These are phyloP conservation scores for Leccinum truebloodii DNA, from an alignment of 768 basidiomycete species.

Conservation along the genomic window DNA sequence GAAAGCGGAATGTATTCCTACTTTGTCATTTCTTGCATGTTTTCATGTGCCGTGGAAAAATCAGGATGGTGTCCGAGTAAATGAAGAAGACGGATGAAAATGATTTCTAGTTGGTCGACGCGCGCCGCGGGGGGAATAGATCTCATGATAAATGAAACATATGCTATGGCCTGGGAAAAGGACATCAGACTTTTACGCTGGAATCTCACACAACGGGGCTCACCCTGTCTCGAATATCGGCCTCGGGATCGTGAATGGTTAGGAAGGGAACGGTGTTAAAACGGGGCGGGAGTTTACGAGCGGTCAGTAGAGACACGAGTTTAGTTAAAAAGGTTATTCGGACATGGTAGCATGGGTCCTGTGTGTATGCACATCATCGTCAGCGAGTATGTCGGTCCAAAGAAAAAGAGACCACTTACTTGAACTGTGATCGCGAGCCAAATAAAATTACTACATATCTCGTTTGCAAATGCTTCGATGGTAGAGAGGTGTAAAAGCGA, in stretches of 20 bases:
- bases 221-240: constrained; percentile 71
- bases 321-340: constrained; percentile 79
- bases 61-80: constrained; percentile 95
- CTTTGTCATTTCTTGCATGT: constrained; percentile 79
- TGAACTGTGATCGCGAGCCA: constrained; percentile 74
- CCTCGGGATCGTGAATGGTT: constrained; percentile 88
- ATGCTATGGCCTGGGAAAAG: neutral
- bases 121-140: constrained; percentile 33
- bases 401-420: constrained; percentile 41
- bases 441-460: constrained; percentile 63
- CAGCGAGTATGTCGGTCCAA: neutral
- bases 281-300: constrained; percentile 62
- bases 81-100: constrained; percentile 85
- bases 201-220: constrained; percentile 18
- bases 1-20: constrained; percentile 37
- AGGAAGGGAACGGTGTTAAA: constrained; percentile 89
- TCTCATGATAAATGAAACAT: too few relatives aligned
- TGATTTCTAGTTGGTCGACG: constrained; percentile 73
- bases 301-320: constrained; percentile 60
- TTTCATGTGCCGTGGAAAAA: constrained; percentile 67
- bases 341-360: constrained; percentile 91
- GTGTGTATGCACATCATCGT: constrained; percentile 5
- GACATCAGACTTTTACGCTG: constrained; percentile 1
- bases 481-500: constrained; percentile 78
- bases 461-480: constrained; percentile 54